These are phyloP conservation scores for Sporothrix variecibatus DNA, from an alignment of 2,329 filamentous ascomycete genomes.

Conservation along the genomic window DNA sequence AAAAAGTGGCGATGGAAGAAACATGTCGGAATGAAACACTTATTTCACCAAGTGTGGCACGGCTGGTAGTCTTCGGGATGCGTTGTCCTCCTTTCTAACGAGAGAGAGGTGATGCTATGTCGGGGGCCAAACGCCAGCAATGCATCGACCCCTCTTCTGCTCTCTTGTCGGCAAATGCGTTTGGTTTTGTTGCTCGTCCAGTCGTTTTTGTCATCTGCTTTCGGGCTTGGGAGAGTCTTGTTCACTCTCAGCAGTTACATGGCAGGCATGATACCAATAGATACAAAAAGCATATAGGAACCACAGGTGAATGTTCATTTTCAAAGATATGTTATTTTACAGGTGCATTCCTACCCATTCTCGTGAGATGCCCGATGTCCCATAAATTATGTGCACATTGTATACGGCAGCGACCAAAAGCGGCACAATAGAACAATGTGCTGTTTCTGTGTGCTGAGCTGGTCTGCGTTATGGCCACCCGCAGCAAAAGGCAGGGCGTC, in stretches of 20 bases:
- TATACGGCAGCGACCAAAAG: neutral
- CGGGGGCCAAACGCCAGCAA: constrained; percentile 12
- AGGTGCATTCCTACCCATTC: neutral
- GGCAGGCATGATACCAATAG: constrained; percentile 17
- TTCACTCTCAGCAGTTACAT: neutral
- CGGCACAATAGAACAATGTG: neutral
- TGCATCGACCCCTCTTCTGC: constrained; percentile 1
- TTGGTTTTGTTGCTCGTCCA: neutral
- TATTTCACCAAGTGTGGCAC: neutral
- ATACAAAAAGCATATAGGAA: neutral
- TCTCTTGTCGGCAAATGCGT: neutral
- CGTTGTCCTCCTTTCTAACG: neutral
- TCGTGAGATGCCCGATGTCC: neutral
- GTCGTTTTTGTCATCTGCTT: neutral
- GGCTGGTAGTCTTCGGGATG: constrained; percentile 1
- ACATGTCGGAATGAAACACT: neutral
- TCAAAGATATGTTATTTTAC: neutral
- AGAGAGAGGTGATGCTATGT: neutral
- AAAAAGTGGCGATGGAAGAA: neutral
- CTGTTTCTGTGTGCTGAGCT: neutral
- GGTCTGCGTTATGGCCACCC: neutral
- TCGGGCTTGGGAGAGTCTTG: neutral
- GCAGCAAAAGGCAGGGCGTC: constrained; percentile 27
- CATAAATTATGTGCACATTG: constrained; percentile 4
- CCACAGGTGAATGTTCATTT: neutral